Evolutionary conservation across 2,329 filamentous ascomycete genomes (phyloP), one percentile per base, ranked within the genome.

Genomic region (Alternaria tenuissima): DNA sequence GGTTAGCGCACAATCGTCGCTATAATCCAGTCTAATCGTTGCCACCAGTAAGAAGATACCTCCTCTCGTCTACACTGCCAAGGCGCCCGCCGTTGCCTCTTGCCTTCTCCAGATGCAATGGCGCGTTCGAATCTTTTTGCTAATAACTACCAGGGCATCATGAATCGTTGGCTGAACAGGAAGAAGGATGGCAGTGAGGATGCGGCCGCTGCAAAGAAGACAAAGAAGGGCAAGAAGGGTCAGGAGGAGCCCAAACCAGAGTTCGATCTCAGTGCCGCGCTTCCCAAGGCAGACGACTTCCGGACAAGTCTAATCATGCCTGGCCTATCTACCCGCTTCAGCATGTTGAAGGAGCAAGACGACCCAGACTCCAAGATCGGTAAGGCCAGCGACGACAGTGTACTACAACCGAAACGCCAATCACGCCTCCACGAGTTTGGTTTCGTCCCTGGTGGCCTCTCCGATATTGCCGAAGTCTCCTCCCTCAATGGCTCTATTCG

Each of bases 251-350:
- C 82, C 46, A 91, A 89, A 74, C 83, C 82, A 59, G 86, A 92
- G 63, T 79, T 97, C 47, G 90, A 98, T 71, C 82, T 98, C 12
- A 78, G 88, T 3, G 83, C 83, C 12, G 94, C 88, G 1, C 83
- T 99, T 3, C 95, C 95, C 1, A 85, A 93, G 0, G 89, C 83
- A 47, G 93, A 98, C 78, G 90, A 98, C 74, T 98, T 99, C 79
- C 88, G 95, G 58, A 99, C 95, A 4, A 98, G 95, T 83, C 82
- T 99, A 59, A 84, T 99, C 63, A 96, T 99, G 94, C 94, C 93
- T 0, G 94, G 94, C 42, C 85, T 99, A 5, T 98, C 94, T 0
- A 93, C 94, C 12, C 89, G 95, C 7, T 99, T 99, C 78, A 98
- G 94, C 69, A 98, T 98, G 94, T 83, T 98, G 32, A 86, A 93